phyloP scores from a whole-genome alignment of 352 stramenopile genomes.

The Hyaloperonospora brassicae region DNA sequence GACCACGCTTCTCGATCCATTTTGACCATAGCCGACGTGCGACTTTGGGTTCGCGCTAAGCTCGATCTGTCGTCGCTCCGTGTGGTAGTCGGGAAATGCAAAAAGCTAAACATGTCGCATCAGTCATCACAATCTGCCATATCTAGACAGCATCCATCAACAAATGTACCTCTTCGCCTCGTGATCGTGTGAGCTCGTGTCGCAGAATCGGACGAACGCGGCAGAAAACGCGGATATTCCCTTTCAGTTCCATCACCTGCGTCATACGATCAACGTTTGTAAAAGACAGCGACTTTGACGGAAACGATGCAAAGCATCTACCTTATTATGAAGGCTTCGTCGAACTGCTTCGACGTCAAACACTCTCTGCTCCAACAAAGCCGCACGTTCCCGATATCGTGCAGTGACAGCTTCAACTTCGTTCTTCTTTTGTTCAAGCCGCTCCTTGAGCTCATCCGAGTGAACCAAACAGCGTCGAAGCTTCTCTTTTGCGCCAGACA shows the following conservation, averaged over 20 bases:
- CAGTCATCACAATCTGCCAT: background rate
- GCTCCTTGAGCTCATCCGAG: constrained; percentile 30
- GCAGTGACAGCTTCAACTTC: constrained; percentile 27
- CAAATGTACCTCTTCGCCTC: constrained; percentile 37
- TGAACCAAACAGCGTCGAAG: constrained; percentile 26
- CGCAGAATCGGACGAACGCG: constrained; percentile 86
- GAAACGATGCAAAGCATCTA: constrained; percentile 5
- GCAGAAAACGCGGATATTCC: constrained; percentile 92
- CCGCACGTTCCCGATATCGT: constrained; percentile 28
- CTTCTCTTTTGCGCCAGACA: constrained; percentile 28
- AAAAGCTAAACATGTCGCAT: constrained; percentile 42
- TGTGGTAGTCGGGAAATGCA: constrained; percentile 58
- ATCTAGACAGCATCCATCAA: background rate
- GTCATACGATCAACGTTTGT: background rate
- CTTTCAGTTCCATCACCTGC: constrained; percentile 94
- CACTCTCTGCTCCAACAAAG: constrained; percentile 39
- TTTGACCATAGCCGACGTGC: constrained; percentile 71
- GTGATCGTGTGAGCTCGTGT: constrained; percentile 40
- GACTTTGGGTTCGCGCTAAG: constrained; percentile 52
- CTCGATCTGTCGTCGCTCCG: constrained; percentile 64
- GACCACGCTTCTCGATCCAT: constrained; percentile 34
- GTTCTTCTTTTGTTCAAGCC: constrained; percentile 23
- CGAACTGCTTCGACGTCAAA: constrained; percentile 65
- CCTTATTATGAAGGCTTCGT: constrained; percentile 81
- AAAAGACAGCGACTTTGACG: too few species aligned